Percentiles rank a stretch among this genome's conserved stretches.
Evolutionary conservation across 768 basidiomycete genomes (phyloP).

Genomic region (Leccinum boreale): DNA sequence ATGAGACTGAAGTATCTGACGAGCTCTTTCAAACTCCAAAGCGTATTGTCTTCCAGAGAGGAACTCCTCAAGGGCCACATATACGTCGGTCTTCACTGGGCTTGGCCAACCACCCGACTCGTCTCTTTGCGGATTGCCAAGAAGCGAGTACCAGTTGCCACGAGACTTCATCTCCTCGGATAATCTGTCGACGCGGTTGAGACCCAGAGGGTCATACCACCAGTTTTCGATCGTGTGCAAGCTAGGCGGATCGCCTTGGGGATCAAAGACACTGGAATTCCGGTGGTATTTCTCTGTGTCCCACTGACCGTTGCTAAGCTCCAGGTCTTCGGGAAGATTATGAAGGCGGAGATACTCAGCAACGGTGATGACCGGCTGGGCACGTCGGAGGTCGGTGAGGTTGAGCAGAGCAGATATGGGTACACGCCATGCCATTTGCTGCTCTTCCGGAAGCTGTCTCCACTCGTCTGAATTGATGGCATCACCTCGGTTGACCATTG

Average conservation of each 20-base stretch:
- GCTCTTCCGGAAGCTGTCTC: slow-evolving; percentile 35
- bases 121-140: slow-evolving; percentile 12
- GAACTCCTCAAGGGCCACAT: slow-evolving; percentile 16
- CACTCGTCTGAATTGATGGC: slow-evolving; percentile 42
- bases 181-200: slow-evolving; percentile 38
- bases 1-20: slow-evolving; percentile 11
- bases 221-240: slow-evolving; percentile 37
- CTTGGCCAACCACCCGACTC: slow-evolving; percentile 23
- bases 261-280: slow-evolving; percentile 27
- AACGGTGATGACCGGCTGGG: slow-evolving; percentile 39
- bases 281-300: slow-evolving; percentile 33
- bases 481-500: slow-evolving; percentile 45
- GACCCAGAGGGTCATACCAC: slow-evolving; percentile 37
- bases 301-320: slow-evolving; percentile 40
- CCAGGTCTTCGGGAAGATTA: slow-evolving; percentile 30
- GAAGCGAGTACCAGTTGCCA: slow-evolving; percentile 27
- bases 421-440: slow-evolving; percentile 36
- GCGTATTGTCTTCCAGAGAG: slow-evolving; percentile 20
- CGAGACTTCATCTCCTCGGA: slow-evolving; percentile 30
- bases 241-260: slow-evolving; percentile 19
- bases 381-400: slow-evolving; percentile 37
- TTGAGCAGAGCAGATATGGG: slow-evolving; percentile 41
- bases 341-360: slow-evolving; percentile 44
- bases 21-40: slow-evolving; percentile 24
- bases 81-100: slow-evolving; percentile 16